phyloP scores from a whole-genome alignment of 1,284 basidiomycete genomes.

The Pseudozyma thailandica region DNA sequence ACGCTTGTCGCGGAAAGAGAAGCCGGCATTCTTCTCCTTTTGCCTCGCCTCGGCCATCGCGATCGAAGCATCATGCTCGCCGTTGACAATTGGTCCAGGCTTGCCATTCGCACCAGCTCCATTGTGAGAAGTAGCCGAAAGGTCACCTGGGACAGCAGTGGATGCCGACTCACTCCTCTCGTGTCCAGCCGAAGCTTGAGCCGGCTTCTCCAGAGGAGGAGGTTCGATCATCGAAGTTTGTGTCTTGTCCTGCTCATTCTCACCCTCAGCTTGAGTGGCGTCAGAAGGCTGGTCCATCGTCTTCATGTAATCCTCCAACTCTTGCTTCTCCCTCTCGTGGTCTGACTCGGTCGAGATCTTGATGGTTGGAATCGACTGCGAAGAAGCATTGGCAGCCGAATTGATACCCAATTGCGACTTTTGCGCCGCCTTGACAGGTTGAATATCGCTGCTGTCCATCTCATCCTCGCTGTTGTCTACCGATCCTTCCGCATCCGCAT shows the following conservation, averaged over 20 bases:
- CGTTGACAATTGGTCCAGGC: slow-evolving; percentile 30
- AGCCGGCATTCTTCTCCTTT: slow-evolving; percentile 71
- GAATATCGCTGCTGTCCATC: slow-evolving; percentile 32
- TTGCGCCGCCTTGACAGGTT: not conserved
- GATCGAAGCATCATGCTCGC: slow-evolving; percentile 49
- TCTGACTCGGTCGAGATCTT: slow-evolving; percentile 85
- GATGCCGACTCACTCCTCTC: slow-evolving; percentile 45
- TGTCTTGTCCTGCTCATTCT: slow-evolving; percentile 3
- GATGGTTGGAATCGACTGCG: slow-evolving; percentile 79
- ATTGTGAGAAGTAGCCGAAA: slow-evolving; percentile 14
- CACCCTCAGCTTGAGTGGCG: not conserved
- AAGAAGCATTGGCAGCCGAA: slow-evolving; percentile 52
- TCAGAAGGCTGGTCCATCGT: slow-evolving; percentile 44
- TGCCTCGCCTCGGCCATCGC: slow-evolving; percentile 43
- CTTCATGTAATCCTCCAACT: slow-evolving; percentile 64
- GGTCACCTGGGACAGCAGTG: slow-evolving; percentile 24
- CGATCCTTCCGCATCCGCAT: slow-evolving; percentile 13
- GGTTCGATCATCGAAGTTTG: slow-evolving; percentile 44
- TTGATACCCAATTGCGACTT: slow-evolving; percentile 51
- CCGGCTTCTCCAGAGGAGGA: slow-evolving; percentile 69
- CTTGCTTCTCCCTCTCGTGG: slow-evolving; percentile 71
- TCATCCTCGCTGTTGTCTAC: slow-evolving; percentile 34
- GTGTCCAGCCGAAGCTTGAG: slow-evolving; percentile 66
- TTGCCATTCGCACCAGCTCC: slow-evolving; percentile 10
- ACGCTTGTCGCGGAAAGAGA: slow-evolving; percentile 94